phyloP scores from a whole-genome alignment of 2,329 filamentous ascomycete species.

The Colletotrichum higginsianum region DNA sequence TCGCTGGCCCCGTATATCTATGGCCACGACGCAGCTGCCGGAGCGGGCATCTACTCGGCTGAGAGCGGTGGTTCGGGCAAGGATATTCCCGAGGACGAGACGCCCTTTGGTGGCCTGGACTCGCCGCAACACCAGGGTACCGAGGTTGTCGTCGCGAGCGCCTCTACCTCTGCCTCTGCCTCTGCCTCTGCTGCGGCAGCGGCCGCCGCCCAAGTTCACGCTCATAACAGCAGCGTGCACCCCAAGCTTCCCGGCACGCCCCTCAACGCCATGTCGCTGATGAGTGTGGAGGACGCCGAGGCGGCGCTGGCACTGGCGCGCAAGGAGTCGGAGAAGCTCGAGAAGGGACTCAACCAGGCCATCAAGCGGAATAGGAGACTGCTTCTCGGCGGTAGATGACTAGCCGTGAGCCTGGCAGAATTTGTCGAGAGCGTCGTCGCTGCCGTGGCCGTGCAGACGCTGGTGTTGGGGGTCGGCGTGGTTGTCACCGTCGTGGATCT shows the following conservation, averaged over 20 bases:
- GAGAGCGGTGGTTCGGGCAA: conserved; percentile 42
- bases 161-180: conserved; percentile 12
- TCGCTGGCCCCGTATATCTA: conserved; percentile 72
- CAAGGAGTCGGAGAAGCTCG: conserved; percentile 73
- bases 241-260: conserved; percentile 46
- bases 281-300: conserved; percentile 77
- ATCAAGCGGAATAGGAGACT: conserved; percentile 73
- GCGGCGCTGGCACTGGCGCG: conserved; percentile 65
- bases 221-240: conserved; percentile 22
- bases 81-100: conserved; percentile 44
- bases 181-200: conserved; percentile 19
- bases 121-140: conserved; percentile 31
- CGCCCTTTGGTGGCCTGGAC: conserved; percentile 43
- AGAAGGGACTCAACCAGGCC: conserved; percentile 72
- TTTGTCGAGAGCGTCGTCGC: conserved; percentile 39
- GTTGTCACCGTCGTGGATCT: conserved; percentile 42
- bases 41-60: conserved; percentile 58
- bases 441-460: conserved; percentile 42
- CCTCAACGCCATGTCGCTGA: conserved; percentile 67
- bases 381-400: conserved; percentile 52
- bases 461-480: conserved; percentile 41
- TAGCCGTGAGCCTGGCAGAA: conserved; percentile 36
- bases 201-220: conserved; percentile 23
- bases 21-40: conserved; percentile 60
- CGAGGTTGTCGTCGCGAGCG: conserved; percentile 21